Percentiles rank a stretch among this genome's conserved stretches.
These are phyloP conservation scores for Umbilicaria muhlenbergii DNA, from an alignment of 495 filamentous ascomycete genomes.

Conservation along the genomic window DNA sequence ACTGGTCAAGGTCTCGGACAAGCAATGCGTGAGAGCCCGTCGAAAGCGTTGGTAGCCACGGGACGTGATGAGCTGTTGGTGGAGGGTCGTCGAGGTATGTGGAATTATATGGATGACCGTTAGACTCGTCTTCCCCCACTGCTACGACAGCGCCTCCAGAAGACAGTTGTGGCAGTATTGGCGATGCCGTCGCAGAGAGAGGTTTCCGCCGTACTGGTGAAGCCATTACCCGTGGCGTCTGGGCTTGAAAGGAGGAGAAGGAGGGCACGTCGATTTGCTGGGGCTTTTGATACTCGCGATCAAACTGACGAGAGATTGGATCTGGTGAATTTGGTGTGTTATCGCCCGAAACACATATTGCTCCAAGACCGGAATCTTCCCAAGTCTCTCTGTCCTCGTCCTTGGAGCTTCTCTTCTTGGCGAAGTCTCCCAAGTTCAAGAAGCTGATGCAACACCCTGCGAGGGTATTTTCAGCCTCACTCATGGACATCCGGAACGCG, in stretches of 20 bases:
- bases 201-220: slow-evolving; percentile 22
- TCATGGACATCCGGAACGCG: too few species aligned
- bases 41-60: slow-evolving; percentile 3
- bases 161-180: slow-evolving; percentile 7
- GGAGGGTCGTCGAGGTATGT: slow-evolving; percentile 4
- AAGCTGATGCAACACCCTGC: too few species aligned
- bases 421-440: too few species aligned
- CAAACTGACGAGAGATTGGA: too few species aligned
- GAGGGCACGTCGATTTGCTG: slow-evolving; percentile 2
- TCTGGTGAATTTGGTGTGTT: too few species aligned
- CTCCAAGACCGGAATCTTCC: too few species aligned
- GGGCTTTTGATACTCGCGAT: too few species aligned
- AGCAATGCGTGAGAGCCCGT: slow-evolving; percentile 6
- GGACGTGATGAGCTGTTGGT: slow-evolving; percentile 7
- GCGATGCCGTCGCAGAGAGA: slow-evolving; percentile 10
- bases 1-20: slow-evolving; percentile 16
- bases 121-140: slow-evolving; percentile 10
- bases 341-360: too few species aligned
- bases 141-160: slow-evolving; percentile 8
- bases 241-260: slow-evolving; percentile 2
- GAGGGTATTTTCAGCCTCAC: too few species aligned
- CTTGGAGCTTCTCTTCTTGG: too few species aligned
- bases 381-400: too few species aligned
- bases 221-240: slow-evolving; percentile 1
- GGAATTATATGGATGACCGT: neutral